These are phyloP conservation scores for Sporothrix curviconia DNA, from an alignment of 2,329 filamentous ascomycete genomes.

Conservation along the genomic window DNA sequence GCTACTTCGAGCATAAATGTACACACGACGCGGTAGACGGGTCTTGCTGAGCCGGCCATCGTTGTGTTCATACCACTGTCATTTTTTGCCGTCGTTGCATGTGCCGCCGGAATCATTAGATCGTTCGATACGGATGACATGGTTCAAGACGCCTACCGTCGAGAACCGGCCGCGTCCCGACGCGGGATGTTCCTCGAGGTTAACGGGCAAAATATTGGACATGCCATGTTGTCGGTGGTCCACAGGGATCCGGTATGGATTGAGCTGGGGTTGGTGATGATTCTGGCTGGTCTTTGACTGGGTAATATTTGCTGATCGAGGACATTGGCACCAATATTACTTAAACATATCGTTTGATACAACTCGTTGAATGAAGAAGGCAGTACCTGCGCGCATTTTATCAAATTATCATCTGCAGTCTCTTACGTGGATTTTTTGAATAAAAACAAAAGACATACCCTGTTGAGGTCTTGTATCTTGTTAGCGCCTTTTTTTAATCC, in stretches of 20 bases:
- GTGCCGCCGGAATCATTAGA: background rate
- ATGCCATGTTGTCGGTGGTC: slow-evolving; percentile 9
- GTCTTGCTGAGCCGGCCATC: background rate
- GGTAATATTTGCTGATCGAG: too few relatives aligned
- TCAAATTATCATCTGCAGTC: too few relatives aligned
- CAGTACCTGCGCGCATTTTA: too few relatives aligned
- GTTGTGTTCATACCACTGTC: background rate
- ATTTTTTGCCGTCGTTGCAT: background rate
- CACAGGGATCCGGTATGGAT: background rate
- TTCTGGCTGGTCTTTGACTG: background rate
- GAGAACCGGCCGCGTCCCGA: slow-evolving; percentile 20
- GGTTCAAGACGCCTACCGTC: slow-evolving; percentile 22
- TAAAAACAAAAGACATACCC: too few relatives aligned
- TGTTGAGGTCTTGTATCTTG: too few relatives aligned
- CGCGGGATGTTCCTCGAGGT: slow-evolving; percentile 21
- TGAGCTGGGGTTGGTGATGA: background rate
- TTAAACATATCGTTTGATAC: too few relatives aligned
- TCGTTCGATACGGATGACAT: slow-evolving; percentile 22
- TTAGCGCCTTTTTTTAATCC: too few relatives aligned
- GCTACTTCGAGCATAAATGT: slow-evolving; percentile 21
- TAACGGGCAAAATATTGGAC: slow-evolving; percentile 21
- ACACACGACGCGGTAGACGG: slow-evolving; percentile 20
- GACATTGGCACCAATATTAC: too few relatives aligned
- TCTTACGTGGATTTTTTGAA: too few relatives aligned
- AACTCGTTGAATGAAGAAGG: too few relatives aligned